These are phyloP conservation scores for Harringtonia lauricola DNA, from an alignment of 2,329 filamentous ascomycete species.

Conservation along the genomic window DNA sequence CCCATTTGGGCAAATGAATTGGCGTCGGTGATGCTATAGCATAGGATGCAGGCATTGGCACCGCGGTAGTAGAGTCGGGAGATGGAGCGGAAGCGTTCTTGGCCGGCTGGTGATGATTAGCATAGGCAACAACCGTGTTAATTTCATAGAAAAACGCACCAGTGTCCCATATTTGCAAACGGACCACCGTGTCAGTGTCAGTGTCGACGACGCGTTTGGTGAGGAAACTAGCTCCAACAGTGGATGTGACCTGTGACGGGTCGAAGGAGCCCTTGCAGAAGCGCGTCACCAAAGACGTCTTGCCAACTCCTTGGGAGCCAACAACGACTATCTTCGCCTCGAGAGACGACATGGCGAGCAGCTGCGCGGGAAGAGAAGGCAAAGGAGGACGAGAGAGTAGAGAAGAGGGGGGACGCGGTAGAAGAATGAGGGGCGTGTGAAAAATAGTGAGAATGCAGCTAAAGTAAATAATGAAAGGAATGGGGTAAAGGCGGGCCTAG, in stretches of 20 bases:
- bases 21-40: constrained; percentile 86
- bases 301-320: constrained; percentile 69
- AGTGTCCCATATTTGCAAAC: constrained; percentile 95
- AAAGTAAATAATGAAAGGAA: background rate
- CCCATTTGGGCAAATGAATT: constrained; percentile 86
- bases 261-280: constrained; percentile 65
- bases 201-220: constrained; percentile 72
- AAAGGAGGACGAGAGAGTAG: background rate
- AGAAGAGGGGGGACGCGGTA: background rate
- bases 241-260: constrained; percentile 52
- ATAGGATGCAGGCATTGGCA: constrained; percentile 85
- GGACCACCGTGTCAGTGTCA: constrained; percentile 75
- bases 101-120: constrained; percentile 48
- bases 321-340: constrained; percentile 77
- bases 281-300: constrained; percentile 67
- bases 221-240: constrained; percentile 71
- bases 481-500: background rate
- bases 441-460: background rate
- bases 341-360: constrained; percentile 42
- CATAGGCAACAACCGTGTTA: too few species aligned
- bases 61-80: constrained; percentile 93
- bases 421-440: background rate
- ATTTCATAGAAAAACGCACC: constrained; percentile 39
- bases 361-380: background rate
- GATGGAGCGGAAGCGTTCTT: constrained; percentile 91